A percentile compares a stretch with the other conserved stretches of the same genome.
phyloP scores from a whole-genome alignment of 805 yeast species.

The Ogataea kodamae region DNA sequence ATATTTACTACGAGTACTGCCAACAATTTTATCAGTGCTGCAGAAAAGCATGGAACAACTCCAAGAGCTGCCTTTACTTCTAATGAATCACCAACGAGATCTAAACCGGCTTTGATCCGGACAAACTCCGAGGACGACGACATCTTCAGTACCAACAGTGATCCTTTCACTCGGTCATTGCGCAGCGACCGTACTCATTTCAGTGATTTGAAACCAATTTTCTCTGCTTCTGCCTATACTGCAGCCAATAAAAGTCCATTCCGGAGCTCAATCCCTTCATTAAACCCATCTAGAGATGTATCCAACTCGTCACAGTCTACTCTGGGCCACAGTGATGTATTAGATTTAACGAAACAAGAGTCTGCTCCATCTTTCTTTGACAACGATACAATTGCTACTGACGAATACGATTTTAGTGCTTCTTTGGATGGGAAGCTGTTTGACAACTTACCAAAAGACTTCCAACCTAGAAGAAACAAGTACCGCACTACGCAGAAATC shows the following conservation, averaged over 20 bases:
- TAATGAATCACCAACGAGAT: conserved; percentile 69
- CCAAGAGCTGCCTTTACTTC: conserved; percentile 67
- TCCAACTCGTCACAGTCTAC: conserved; percentile 25
- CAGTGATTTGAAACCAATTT: conserved; percentile 64
- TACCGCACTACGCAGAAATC: conserved; percentile 47
- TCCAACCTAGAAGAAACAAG: conserved; percentile 37
- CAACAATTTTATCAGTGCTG: conserved; percentile 36
- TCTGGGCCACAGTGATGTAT: conserved; percentile 6
- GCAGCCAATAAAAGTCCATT: conserved; percentile 45
- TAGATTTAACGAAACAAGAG: conserved; percentile 13
- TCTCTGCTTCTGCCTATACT: conserved; percentile 59
- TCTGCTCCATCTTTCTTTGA: conserved; percentile 18
- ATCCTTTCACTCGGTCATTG: conserved; percentile 36
- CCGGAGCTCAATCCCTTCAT: conserved; percentile 19
- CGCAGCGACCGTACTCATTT: conserved; percentile 37
- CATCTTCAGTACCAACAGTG: conserved; percentile 18
- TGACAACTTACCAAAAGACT: conserved; percentile 30
- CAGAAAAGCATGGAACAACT: conserved; percentile 42
- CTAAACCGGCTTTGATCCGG: conserved; percentile 45
- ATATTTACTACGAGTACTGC: conserved; percentile 35
- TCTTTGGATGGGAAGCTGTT: conserved; percentile 33
- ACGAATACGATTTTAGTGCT: conserved; percentile 21
- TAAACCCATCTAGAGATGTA: conserved; percentile 25
- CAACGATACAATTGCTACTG: conserved; percentile 21
- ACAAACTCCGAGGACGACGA: conserved; percentile 36